These are phyloP conservation scores for Colletotrichum sp. DNA, from an alignment of 2,329 filamentous ascomycete species.

Conservation along the genomic window DNA sequence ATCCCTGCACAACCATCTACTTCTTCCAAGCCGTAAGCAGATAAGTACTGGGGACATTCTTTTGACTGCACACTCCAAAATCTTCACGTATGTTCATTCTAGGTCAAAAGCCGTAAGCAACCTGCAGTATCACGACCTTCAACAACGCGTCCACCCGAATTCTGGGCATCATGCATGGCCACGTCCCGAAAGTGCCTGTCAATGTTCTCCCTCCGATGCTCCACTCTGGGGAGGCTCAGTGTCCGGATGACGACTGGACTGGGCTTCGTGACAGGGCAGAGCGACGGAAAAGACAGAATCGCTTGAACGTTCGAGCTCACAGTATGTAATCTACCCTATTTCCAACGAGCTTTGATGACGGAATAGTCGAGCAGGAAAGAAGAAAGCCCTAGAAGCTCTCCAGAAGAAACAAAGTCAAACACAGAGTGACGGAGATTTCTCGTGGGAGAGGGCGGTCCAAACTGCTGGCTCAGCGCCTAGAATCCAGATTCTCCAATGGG, in stretches of 20 bases:
- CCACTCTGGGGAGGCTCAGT: background rate
- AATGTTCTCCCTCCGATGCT: background rate
- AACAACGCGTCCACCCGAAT: background rate
- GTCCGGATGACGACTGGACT: slow-evolving; percentile 37
- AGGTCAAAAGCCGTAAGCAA: background rate
- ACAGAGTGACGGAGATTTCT: too few species aligned
- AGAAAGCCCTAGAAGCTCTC: background rate
- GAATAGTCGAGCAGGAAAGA: background rate
- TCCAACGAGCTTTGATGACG: background rate
- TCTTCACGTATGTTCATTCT: background rate
- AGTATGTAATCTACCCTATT: slow-evolving; percentile 26
- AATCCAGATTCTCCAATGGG: background rate
- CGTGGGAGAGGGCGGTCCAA: background rate
- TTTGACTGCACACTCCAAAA: background rate
- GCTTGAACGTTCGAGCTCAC: slow-evolving; percentile 38
- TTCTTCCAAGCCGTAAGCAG: background rate
- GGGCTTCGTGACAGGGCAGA: slow-evolving; percentile 32
- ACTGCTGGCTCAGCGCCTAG: background rate
- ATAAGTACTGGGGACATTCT: background rate
- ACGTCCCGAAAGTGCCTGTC: background rate
- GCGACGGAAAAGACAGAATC: slow-evolving; percentile 36
- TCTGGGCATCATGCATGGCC: background rate
- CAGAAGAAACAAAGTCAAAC: background rate
- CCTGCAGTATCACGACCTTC: background rate
- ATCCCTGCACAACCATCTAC: background rate